Evolutionary conservation across 2,329 filamentous ascomycete species (phyloP).

Genomic region (Paraconiothyrium brasiliense): DNA sequence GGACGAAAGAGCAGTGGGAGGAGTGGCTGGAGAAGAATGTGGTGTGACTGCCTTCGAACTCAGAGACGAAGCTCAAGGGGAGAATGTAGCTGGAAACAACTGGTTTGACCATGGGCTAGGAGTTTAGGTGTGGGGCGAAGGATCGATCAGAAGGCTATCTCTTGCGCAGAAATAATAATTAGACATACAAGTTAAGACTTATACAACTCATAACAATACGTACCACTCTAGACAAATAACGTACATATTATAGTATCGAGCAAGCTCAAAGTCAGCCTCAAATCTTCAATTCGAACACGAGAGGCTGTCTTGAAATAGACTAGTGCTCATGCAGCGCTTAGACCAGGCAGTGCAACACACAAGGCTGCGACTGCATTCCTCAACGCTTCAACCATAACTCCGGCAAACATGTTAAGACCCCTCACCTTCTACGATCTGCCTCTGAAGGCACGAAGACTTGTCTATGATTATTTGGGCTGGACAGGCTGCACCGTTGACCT

Average conservation of each 20-base stretch:
- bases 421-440: constrained; percentile 6
- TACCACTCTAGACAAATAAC: no score
- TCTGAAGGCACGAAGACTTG: neutral
- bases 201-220: no score
- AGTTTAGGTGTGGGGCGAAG: no score
- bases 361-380: neutral
- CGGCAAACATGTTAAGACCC: neutral
- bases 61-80: constrained; percentile 10
- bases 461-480: neutral
- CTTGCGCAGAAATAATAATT: no score
- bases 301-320: neutral
- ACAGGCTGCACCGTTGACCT: neutral
- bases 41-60: constrained; percentile 53
- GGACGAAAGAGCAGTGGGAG: constrained; percentile 82
- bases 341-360: neutral
- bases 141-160: no score
- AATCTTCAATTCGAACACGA: neutral
- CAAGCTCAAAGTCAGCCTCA: neutral
- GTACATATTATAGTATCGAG: no score
- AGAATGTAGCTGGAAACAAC: neutral
- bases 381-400: neutral
- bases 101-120: no score
- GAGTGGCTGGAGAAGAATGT: constrained; percentile 79
- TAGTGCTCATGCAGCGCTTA: neutral
- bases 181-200: neutral